These are phyloP conservation scores for Leccinum longicurvipes DNA, from an alignment of 768 basidiomycete genomes.

Conservation along the genomic window DNA sequence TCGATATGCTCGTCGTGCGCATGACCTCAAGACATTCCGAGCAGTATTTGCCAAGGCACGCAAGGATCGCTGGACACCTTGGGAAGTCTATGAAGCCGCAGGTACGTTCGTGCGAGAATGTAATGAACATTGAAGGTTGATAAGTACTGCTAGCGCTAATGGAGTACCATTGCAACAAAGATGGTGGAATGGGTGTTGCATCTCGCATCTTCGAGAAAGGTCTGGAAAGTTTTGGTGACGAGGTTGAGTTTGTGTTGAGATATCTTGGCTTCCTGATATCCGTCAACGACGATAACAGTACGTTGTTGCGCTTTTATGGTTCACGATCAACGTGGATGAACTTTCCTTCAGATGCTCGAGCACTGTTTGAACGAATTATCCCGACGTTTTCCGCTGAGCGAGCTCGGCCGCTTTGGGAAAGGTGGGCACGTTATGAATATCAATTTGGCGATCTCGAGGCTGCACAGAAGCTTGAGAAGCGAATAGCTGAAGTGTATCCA, in stretches of 20 bases:
- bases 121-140: conserved; percentile 3
- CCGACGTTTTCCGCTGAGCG: conserved; percentile 71
- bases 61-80: conserved; percentile 70
- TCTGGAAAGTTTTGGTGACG: conserved; percentile 75
- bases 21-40: conserved; percentile 79
- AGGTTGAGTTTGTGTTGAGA: conserved; percentile 80
- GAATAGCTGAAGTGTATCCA: conserved; percentile 85
- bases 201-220: conserved; percentile 94
- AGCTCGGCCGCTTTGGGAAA: conserved; percentile 88
- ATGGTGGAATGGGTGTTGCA: conserved; percentile 67
- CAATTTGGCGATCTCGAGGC: conserved; percentile 91
- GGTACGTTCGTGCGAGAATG: conserved; percentile 42
- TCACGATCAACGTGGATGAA: conserved; percentile 3
- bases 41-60: conserved; percentile 79
- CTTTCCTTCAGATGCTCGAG: conserved; percentile 74
- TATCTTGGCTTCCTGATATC: conserved; percentile 93
- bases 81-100: conserved; percentile 93
- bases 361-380: conserved; percentile 89
- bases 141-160: conserved; percentile 62
- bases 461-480: conserved; percentile 82
- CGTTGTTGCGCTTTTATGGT: conserved; percentile 27
- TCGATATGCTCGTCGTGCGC: conserved; percentile 85
- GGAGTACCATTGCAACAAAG: conserved; percentile 90
- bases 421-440: conserved; percentile 95
- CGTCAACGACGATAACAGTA: conserved; percentile 94